Base-by-base conservation (phyloP, 2,329 filamentous ascomycete genomes). In the Penicillium sp. region DNA sequence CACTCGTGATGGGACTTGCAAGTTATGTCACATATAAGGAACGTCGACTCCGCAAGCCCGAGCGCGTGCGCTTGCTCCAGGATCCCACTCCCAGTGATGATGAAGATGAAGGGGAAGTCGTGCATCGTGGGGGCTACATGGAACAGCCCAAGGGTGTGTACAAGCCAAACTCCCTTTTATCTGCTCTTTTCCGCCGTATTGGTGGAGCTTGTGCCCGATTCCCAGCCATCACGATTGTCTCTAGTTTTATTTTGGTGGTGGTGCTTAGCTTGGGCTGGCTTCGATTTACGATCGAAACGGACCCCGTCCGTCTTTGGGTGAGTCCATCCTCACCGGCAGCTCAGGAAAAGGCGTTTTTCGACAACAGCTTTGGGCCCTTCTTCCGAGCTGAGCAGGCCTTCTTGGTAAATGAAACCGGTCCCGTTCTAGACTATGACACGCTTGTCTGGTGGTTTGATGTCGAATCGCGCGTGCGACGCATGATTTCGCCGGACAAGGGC, bases 281-380 rank as follows among this genome's bases (percentile, higher is more conserved):
- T 60, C 86, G 87, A 48, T 99, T 99, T 71, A 84, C 91, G n/a
- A 83, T 99, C 38, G 95, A 98, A 76, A 91, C 84, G 25, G 90
- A 98, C 64, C 95, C 95, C 6, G 95, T 96, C 11, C 88, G 91
- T 52, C 81, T 99, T 8, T 99, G 95, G 95, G 95, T 99, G n/a
- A 93, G 94, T 70, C 95, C 95, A 7, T 90, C 90, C 8, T 98
- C 95, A 4, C 86, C 88, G 52, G 94, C 96, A 22, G 95, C 95
- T 0, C 85, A 92, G 73, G 94, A 99, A 75, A 99, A 99, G 79
- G 85, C 85, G 1, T 99, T 96, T 74, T 99, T 98, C 66, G 96
- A 99, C 73, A 76, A 85, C 38, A 93, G 92, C 69, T 99, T 99
- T 74, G 96, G 95, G 0, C 93, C 94, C 0, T 99, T 99, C 73